Evolutionary conservation across 148 eudicot genomes (phyloP).

Genomic region (Cornus controversa): DNA sequence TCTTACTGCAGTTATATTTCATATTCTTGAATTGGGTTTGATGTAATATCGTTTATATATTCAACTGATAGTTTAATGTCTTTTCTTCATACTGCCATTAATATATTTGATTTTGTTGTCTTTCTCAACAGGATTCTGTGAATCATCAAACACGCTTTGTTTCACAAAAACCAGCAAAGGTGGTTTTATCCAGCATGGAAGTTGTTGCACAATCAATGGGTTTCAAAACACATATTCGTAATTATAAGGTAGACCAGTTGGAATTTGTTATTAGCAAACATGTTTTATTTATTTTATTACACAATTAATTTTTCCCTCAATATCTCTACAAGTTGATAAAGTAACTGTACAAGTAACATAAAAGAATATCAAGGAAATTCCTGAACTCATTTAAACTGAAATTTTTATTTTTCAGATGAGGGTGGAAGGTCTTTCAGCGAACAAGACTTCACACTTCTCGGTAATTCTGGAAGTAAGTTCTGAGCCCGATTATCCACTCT

Average conservation of each 20-base stretch:
- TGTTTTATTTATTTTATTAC: too few relatives aligned
- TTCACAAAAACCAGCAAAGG: slow-evolving; percentile 83
- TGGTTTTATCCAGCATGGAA: slow-evolving; percentile 88
- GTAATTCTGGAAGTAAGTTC: slow-evolving; percentile 76
- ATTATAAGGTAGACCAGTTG: slow-evolving; percentile 58
- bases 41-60: neutral
- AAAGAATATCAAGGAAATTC: neutral
- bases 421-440: slow-evolving; percentile 84
- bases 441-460: slow-evolving; percentile 69
- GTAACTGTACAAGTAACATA: neutral
- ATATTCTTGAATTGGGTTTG: neutral
- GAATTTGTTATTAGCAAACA: neutral
- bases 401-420: slow-evolving; percentile 62
- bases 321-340: neutral
- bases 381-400: neutral
- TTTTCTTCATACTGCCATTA: neutral
- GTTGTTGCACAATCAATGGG: slow-evolving; percentile 99
- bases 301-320: neutral
- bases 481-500: neutral
- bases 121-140: slow-evolving; percentile 59
- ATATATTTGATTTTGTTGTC: neutral
- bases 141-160: slow-evolving; percentile 88
- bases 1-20: neutral
- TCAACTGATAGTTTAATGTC: neutral
- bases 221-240: slow-evolving; percentile 95